These are phyloP conservation scores for Hypoxylon rickii DNA, from an alignment of 495 filamentous ascomycete genomes.

Conservation along the genomic window DNA sequence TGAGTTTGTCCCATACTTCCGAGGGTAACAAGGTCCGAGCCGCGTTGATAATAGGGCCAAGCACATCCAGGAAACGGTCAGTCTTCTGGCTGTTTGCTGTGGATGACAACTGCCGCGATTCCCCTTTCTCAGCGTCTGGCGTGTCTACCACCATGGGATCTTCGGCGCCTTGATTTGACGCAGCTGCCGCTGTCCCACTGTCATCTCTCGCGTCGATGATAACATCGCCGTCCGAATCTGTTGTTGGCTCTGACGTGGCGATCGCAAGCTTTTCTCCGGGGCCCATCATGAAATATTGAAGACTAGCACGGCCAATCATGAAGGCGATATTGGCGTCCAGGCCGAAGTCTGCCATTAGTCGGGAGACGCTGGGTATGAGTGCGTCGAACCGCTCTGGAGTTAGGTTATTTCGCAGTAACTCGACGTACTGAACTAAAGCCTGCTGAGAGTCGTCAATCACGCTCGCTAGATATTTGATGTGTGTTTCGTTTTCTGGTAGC, in stretches of 20 bases:
- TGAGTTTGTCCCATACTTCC: conserved; percentile 68
- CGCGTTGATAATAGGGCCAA: conserved; percentile 74
- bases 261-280: conserved; percentile 38
- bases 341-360: conserved; percentile 77
- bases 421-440: conserved; percentile 83
- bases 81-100: conserved; percentile 41
- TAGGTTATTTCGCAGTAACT: conserved; percentile 81
- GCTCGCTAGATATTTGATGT: conserved; percentile 80
- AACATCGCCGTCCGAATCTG: conserved; percentile 49
- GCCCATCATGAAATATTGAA: conserved; percentile 54
- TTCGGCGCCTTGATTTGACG: conserved; percentile 36
- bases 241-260: conserved; percentile 28
- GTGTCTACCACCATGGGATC: conserved; percentile 47
- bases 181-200: conserved; percentile 8
- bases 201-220: conserved; percentile 38
- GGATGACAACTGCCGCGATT: conserved; percentile 20
- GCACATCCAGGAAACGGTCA: conserved; percentile 69
- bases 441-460: conserved; percentile 89
- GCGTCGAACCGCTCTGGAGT: conserved; percentile 77
- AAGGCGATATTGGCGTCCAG: conserved; percentile 85
- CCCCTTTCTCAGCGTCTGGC: conserved; percentile 32
- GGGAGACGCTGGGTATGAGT: conserved; percentile 74
- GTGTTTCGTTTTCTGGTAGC: conserved; percentile 65
- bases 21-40: conserved; percentile 65
- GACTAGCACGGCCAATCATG: conserved; percentile 75